Conservation (phyloP, 2,329 filamentous ascomycete species). For the Aspergillus novofumigatus region DNA sequence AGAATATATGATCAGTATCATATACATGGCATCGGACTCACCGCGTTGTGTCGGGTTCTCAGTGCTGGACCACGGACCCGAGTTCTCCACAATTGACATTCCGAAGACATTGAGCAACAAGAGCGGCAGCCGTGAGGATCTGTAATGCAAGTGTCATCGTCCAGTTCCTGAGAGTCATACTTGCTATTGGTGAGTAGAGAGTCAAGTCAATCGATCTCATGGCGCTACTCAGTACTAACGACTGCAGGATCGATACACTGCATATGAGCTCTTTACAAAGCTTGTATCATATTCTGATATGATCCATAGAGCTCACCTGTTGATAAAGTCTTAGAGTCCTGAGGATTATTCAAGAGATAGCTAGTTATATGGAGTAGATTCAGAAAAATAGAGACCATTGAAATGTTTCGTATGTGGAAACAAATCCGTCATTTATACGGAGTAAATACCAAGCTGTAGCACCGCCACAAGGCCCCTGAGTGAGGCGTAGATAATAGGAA, state of each 20-base stretch:
- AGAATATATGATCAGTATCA: background rate
- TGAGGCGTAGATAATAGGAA: background rate
- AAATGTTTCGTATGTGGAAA: no score
- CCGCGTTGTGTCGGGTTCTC: background rate
- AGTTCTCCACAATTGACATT: background rate
- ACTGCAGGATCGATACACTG: background rate
- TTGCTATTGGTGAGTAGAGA: background rate
- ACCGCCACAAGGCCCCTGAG: background rate
- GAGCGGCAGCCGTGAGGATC: no score
- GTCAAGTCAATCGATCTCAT: background rate
- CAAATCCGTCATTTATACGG: no score
- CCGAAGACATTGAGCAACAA: background rate
- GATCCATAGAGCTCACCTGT: background rate
- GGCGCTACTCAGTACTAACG: background rate
- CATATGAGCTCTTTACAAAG: background rate
- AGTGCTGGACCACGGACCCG: background rate
- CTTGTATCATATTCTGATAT: background rate
- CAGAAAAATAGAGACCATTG: no score
- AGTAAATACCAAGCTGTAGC: no score
- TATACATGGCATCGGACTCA: background rate
- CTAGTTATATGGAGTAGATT: no score
- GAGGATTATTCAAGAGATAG: no score
- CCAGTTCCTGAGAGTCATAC: background rate
- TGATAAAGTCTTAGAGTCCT: no score
- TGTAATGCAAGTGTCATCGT: background rate